Evolutionary conservation across 2,329 filamentous ascomycete species (phyloP).

Genomic region (Aureobasidium zeae): DNA sequence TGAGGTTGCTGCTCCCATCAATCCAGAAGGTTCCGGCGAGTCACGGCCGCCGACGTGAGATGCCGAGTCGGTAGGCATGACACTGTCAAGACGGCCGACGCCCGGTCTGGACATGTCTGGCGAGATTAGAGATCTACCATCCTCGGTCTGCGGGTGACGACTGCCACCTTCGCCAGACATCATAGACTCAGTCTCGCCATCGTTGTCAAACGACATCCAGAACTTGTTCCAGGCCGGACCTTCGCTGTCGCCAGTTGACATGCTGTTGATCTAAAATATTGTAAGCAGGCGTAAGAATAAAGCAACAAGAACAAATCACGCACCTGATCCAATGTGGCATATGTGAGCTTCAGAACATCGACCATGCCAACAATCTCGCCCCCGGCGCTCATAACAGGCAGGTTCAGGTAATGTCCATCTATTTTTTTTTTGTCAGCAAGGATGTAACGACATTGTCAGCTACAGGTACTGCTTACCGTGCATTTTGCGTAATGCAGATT

Average conservation of each 20-base stretch:
- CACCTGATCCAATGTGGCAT: conserved; percentile 94
- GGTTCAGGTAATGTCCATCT: conserved; percentile 94
- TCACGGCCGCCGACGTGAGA: conserved; percentile 74
- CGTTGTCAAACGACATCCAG: conserved; percentile 90
- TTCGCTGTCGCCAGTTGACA: conserved; percentile 79
- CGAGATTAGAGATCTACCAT: conserved; percentile 69
- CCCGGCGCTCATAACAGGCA: conserved; percentile 91
- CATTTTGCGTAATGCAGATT: conserved; percentile 97
- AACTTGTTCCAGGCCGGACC: conserved; percentile 99
- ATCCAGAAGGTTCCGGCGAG: conserved; percentile 60
- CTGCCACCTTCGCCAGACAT: conserved; percentile 83
- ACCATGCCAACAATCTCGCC: conserved; percentile 99
- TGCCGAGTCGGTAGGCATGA: conserved; percentile 87
- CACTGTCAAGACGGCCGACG: conserved; percentile 67
- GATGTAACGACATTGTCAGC: not conserved
- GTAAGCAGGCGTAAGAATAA: no score
- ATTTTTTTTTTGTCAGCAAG: not conserved
- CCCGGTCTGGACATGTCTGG: conserved; percentile 58
- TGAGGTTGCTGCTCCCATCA: conserved; percentile 47
- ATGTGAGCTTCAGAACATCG: conserved; percentile 94
- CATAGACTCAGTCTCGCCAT: conserved; percentile 94
- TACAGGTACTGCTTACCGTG: conserved; percentile 61
- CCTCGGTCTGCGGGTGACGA: conserved; percentile 58
- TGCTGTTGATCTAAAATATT: conserved; percentile 75
- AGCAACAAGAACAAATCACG: conserved; percentile 1